Evolutionary conservation across 2,329 filamentous ascomycete species (phyloP).

Genomic region (Diatrype stigma): DNA sequence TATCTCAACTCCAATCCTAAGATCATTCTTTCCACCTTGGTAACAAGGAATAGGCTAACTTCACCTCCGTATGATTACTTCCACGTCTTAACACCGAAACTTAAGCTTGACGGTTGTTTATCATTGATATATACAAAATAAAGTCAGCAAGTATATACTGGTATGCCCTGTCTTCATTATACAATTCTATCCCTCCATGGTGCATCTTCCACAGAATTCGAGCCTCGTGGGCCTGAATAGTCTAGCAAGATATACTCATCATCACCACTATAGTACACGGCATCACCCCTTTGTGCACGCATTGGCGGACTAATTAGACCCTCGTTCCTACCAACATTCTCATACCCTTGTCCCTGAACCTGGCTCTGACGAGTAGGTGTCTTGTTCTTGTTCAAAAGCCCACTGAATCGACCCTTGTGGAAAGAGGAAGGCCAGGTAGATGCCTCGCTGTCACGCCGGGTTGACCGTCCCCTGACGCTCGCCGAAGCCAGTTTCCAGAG

Average conservation of each 20-base stretch:
- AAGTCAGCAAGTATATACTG: too few species aligned
- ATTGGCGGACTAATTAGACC: neutral
- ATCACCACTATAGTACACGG: neutral
- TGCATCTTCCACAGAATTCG: neutral
- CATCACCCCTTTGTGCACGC: neutral
- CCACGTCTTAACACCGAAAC: too few species aligned
- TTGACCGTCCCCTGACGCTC: constrained; percentile 13
- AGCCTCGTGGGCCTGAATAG: neutral
- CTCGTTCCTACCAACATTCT: neutral
- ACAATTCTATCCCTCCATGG: neutral
- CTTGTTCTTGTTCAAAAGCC: constrained; percentile 1
- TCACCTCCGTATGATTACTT: too few species aligned
- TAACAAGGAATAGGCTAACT: too few species aligned
- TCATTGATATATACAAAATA: too few species aligned
- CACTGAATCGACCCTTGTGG: constrained; percentile 11
- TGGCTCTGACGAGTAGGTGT: neutral
- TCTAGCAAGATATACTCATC: neutral
- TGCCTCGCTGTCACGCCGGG: constrained; percentile 3
- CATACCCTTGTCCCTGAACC: neutral
- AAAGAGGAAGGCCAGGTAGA: neutral
- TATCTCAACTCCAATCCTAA: too few species aligned
- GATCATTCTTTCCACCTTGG: too few species aligned
- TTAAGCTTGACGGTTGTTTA: too few species aligned
- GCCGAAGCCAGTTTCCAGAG: constrained; percentile 15
- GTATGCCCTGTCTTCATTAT: neutral